A percentile compares a stretch with the other conserved stretches of the same genome.
phyloP scores from a whole-genome alignment of 768 basidiomycete genomes.

The Auriscalpium microsporum region DNA sequence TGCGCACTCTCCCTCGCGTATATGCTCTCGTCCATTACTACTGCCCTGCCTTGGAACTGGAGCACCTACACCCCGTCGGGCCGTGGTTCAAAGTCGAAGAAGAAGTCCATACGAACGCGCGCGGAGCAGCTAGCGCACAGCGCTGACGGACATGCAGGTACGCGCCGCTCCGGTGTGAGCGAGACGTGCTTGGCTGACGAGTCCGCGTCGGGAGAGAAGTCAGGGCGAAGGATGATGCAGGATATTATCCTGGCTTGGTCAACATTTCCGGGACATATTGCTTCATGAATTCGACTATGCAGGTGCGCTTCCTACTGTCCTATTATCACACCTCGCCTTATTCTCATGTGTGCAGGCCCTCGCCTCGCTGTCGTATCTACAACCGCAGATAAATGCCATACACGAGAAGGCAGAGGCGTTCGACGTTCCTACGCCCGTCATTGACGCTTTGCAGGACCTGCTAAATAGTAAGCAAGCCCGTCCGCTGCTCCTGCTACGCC shows the following conservation, averaged over 20 bases:
- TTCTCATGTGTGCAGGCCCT: constrained; percentile 55
- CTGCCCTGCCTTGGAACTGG: constrained; percentile 60
- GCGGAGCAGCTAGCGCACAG: constrained; percentile 45
- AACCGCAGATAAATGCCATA: constrained; percentile 69
- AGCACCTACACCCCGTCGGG: constrained; percentile 19
- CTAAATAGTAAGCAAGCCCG: constrained; percentile 44
- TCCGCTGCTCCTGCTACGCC: neutral
- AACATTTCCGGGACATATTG: constrained; percentile 96
- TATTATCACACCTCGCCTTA: neutral
- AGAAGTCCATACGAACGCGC: constrained; percentile 43
- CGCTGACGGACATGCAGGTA: constrained; percentile 27
- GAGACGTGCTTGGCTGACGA: neutral
- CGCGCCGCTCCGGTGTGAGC: neutral
- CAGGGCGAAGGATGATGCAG: constrained; percentile 21
- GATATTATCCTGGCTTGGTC: constrained; percentile 82
- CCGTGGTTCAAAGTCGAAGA: constrained; percentile 34
- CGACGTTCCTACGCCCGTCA: constrained; percentile 80
- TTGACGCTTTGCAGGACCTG: constrained; percentile 70
- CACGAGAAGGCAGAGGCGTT: constrained; percentile 68
- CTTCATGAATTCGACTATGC: constrained; percentile 95
- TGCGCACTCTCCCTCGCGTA: constrained; percentile 26
- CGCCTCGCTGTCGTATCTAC: constrained; percentile 77
- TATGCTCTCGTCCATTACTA: constrained; percentile 53
- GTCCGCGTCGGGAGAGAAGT: neutral
- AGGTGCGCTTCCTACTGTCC: constrained; percentile 34